A percentile compares a stretch with the other conserved stretches of the same genome.
Evolutionary conservation across 768 basidiomycete genomes (phyloP).

Genomic region (Leccinum fibrillosum): DNA sequence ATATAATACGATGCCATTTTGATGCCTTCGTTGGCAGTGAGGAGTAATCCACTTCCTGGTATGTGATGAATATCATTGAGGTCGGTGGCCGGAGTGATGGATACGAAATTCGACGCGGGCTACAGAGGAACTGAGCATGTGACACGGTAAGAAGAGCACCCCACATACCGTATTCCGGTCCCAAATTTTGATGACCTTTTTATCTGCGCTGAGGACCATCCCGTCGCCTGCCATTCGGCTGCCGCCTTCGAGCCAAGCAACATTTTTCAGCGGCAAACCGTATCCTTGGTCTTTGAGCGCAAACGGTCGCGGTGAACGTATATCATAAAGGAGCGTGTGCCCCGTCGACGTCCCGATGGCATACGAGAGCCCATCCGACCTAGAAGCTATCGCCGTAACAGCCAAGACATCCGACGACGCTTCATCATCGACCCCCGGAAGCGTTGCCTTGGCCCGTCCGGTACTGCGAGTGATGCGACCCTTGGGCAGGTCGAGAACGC

Average conservation of each 20-base stretch:
- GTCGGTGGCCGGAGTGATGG: constrained; percentile 87
- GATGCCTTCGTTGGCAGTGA: constrained; percentile 96
- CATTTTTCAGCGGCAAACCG: constrained; percentile 80
- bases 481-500: constrained; percentile 59
- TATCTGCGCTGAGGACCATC: constrained; percentile 88
- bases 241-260: constrained; percentile 89
- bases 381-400: constrained; percentile 85
- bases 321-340: constrained; percentile 91
- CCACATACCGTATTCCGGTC: constrained; percentile 71
- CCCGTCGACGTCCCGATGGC: constrained; percentile 95
- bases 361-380: constrained; percentile 87
- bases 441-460: constrained; percentile 27
- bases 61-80: constrained; percentile 90
- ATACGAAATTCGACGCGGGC: constrained; percentile 85
- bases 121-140: constrained; percentile 28
- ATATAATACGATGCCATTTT: constrained; percentile 94
- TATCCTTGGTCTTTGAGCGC: constrained; percentile 97
- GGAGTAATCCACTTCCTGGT: constrained; percentile 81
- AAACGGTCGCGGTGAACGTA: constrained; percentile 79
- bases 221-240: constrained; percentile 81
- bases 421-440: constrained; percentile 35
- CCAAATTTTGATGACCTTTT: constrained; percentile 98
- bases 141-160: not conserved
- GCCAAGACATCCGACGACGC: constrained; percentile 33
- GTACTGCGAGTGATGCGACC: constrained; percentile 46